Evolutionary conservation across 2,329 filamentous ascomycete genomes (phyloP).

Genomic region (Colletotrichum sp.): DNA sequence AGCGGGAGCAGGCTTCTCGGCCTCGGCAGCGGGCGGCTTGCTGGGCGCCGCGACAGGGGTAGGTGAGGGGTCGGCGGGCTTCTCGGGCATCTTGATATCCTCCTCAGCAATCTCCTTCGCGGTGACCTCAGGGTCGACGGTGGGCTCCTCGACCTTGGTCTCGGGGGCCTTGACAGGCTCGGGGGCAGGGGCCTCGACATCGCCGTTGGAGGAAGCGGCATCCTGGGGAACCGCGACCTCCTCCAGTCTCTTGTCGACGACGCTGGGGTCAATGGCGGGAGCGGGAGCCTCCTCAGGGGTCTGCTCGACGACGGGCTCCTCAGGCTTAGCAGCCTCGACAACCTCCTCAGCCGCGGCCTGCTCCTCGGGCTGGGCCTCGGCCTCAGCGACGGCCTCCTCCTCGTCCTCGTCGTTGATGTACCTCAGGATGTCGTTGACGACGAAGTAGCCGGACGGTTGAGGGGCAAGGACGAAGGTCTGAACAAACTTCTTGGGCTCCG

Average conservation of each 20-base stretch:
- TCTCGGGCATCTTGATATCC: constrained; percentile 62
- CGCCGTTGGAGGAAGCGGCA: constrained; percentile 35
- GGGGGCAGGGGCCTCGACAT: constrained; percentile 34
- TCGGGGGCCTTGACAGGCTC: constrained; percentile 38
- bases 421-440: constrained; percentile 96
- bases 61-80: constrained; percentile 68
- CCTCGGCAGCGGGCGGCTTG: constrained; percentile 47
- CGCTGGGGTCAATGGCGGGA: constrained; percentile 47
- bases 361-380: constrained; percentile 37
- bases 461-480: constrained; percentile 97
- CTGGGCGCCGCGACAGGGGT: constrained; percentile 52
- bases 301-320: constrained; percentile 32
- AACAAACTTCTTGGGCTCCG: constrained; percentile 92
- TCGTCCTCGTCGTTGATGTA: constrained; percentile 88
- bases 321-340: constrained; percentile 34
- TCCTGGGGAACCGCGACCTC: constrained; percentile 52
- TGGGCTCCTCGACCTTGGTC: constrained; percentile 28
- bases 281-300: constrained; percentile 23
- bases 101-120: constrained; percentile 60
- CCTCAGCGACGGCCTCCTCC: constrained; percentile 56
- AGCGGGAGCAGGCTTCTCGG: constrained; percentile 47
- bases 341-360: constrained; percentile 51
- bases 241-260: constrained; percentile 79
- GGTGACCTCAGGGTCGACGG: constrained; percentile 53
- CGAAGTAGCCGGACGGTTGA: constrained; percentile 96